Evolutionary conservation across 2,329 filamentous ascomycete species (phyloP).

Genomic region (Hypoxylon sp.): DNA sequence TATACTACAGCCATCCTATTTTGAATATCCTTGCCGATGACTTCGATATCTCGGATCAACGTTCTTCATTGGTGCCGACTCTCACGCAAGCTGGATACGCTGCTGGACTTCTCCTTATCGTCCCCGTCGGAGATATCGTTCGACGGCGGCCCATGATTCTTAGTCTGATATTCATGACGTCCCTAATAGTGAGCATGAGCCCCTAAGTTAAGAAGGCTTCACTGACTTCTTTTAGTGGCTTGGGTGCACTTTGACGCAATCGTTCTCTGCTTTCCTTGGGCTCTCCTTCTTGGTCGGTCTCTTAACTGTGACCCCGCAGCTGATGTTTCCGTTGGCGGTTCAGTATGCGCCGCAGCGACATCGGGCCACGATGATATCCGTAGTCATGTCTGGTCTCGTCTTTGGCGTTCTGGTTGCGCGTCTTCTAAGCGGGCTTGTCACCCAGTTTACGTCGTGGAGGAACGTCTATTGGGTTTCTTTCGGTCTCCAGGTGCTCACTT

Average conservation of each 20-base stretch:
- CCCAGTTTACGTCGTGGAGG: constrained; percentile 81
- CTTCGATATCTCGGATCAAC: constrained; percentile 79
- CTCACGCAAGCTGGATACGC: constrained; percentile 86
- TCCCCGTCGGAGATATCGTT: constrained; percentile 80
- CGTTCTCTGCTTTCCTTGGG: constrained; percentile 75
- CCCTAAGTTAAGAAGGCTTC: not conserved
- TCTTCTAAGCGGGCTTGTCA: constrained; percentile 80
- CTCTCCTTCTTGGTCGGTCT: constrained; percentile 81
- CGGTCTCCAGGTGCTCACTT: constrained; percentile 77
- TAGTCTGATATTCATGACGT: constrained; percentile 75
- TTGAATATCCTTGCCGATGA: constrained; percentile 80
- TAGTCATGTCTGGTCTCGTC: constrained; percentile 81
- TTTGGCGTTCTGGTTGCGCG: constrained; percentile 83
- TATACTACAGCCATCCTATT: constrained; percentile 87
- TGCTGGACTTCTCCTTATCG: constrained; percentile 78
- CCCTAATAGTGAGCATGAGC: constrained; percentile 70
- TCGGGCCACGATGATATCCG: constrained; percentile 77
- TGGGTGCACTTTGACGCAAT: constrained; percentile 77
- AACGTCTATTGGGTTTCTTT: constrained; percentile 85
- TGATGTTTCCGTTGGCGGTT: constrained; percentile 85
- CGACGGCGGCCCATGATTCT: constrained; percentile 79
- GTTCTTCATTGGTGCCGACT: constrained; percentile 77
- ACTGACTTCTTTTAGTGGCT: constrained; percentile 66
- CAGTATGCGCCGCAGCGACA: constrained; percentile 80
- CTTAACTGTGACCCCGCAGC: constrained; percentile 84